These are phyloP conservation scores for Gigaspora rosea DNA, from an alignment of 192 early-diverging fungal genomes.

Conservation along the genomic window DNA sequence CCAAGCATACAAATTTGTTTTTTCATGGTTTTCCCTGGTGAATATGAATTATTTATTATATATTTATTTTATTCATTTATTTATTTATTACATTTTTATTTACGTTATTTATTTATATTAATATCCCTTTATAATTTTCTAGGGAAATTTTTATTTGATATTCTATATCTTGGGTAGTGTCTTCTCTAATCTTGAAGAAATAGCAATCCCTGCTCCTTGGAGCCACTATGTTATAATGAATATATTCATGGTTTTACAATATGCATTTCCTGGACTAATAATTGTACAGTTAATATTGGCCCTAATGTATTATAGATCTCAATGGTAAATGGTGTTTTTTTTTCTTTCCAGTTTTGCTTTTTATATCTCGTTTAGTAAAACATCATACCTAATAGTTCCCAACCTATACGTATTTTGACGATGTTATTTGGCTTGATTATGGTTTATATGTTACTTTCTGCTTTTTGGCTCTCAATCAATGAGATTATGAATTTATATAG, in stretches of 20 bases:
- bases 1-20: conserved; percentile 76
- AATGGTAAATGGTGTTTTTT: conserved; percentile 54
- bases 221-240: conserved; percentile 29
- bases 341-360: no score
- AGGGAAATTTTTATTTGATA: conserved; percentile 87
- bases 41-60: conserved; percentile 17
- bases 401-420: conserved; percentile 53
- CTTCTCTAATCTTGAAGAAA: conserved; percentile 34
- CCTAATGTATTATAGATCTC: conserved; percentile 96
- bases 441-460: conserved; percentile 56
- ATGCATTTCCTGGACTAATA: conserved; percentile 74
- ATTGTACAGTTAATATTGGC: conserved; percentile 84
- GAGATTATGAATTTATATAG: conserved; percentile 37
- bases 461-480: conserved; percentile 47
- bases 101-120: background rate
- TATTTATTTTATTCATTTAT: background rate
- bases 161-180: conserved; percentile 80
- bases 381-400: conserved; percentile 38
- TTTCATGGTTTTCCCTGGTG: conserved; percentile 90
- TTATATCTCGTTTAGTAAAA: conserved; percentile 50
- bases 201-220: conserved; percentile 45
- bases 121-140: background rate
- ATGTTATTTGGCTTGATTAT: conserved; percentile 52
- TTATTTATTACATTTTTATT: conserved; percentile 14
- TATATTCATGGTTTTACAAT: conserved; percentile 49